Conservation (phyloP, 148 eudicot genomes). For the Arbutus unedo region DNA sequence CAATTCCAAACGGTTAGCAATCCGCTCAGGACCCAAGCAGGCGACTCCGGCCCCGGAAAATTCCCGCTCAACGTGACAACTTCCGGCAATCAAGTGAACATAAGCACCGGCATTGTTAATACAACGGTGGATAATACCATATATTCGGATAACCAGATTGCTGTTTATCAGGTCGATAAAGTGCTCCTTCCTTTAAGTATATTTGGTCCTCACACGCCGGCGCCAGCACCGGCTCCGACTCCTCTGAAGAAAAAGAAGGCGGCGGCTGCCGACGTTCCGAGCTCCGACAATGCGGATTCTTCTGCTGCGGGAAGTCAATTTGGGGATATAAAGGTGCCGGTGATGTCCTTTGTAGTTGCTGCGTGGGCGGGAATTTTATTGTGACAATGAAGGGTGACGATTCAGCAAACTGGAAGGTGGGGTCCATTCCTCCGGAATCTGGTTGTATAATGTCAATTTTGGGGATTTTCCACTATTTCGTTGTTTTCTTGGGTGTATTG, state of each 20-base stretch:
- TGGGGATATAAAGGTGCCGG: constrained; percentile 17
- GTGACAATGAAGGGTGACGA: constrained; percentile 18
- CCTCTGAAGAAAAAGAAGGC: constrained; percentile 38
- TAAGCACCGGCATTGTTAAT: constrained; percentile 69
- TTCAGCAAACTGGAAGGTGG: background rate
- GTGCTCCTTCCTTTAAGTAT: constrained; percentile 72
- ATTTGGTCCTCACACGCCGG: constrained; percentile 57
- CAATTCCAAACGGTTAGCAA: constrained; percentile 87
- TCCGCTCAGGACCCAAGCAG: constrained; percentile 88
- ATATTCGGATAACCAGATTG: constrained; percentile 61
- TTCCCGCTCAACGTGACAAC: constrained; percentile 82
- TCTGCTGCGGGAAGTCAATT: constrained; percentile 28
- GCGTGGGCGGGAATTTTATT: constrained; percentile 17
- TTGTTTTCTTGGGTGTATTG: background rate
- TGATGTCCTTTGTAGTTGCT: background rate
- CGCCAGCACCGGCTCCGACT: constrained; percentile 54
- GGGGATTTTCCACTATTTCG: background rate
- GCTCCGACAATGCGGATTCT: constrained; percentile 6
- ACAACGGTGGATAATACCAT: constrained; percentile 57
- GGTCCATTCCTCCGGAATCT: background rate
- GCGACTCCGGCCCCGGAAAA: constrained; percentile 42
- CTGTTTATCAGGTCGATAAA: constrained; percentile 84
- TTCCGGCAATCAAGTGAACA: constrained; percentile 72
- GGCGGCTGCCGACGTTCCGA: constrained; percentile 27
- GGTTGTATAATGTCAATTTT: constrained; percentile 4